Evolutionary conservation across 108 stramenopile genomes (phyloP).

Genomic region (Fistulifera pelliculosa): DNA sequence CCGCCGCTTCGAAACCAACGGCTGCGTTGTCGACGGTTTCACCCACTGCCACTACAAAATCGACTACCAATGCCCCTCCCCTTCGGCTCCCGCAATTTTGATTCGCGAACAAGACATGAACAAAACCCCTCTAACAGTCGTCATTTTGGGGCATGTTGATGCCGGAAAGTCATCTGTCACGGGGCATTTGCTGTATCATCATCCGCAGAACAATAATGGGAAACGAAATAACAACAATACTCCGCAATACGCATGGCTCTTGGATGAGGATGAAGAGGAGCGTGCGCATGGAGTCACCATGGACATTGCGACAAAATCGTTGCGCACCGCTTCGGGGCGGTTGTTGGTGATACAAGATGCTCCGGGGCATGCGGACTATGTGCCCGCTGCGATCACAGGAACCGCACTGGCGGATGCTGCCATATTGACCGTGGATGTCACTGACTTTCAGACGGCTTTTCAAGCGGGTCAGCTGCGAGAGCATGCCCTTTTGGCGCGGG

Average conservation of each 20-base stretch:
- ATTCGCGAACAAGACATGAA: neutral
- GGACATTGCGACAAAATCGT: slow-evolving; percentile 94
- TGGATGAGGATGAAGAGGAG: slow-evolving; percentile 97
- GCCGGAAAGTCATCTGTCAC: slow-evolving; percentile 92
- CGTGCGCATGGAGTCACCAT: slow-evolving; percentile 99
- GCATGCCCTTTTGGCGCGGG: slow-evolving; percentile 90
- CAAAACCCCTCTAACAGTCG: slow-evolving; percentile 17
- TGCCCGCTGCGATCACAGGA: slow-evolving; percentile 98
- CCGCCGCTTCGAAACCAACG: neutral
- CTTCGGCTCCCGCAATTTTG: slow-evolving; percentile 2
- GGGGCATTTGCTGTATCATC: slow-evolving; percentile 64
- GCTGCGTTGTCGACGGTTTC: neutral
- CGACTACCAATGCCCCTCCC: neutral
- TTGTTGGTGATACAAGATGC: slow-evolving; percentile 91
- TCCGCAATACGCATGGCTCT: slow-evolving; percentile 91
- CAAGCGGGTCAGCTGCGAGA: slow-evolving; percentile 95
- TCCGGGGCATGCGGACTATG: slow-evolving; percentile 92
- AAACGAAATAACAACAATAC: slow-evolving; percentile 26
- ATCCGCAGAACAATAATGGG: slow-evolving; percentile 26
- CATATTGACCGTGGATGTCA: slow-evolving; percentile 84
- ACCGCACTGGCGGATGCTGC: slow-evolving; percentile 97
- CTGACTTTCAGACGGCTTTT: slow-evolving; percentile 40
- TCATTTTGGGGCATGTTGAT: slow-evolving; percentile 80
- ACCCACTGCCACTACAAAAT: neutral
- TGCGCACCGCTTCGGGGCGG: slow-evolving; percentile 27